A percentile compares a stretch with the other conserved stretches of the same genome.
Evolutionary conservation across 805 yeast genomes (phyloP).

Genomic region (Saccharomycopsis amapae): DNA sequence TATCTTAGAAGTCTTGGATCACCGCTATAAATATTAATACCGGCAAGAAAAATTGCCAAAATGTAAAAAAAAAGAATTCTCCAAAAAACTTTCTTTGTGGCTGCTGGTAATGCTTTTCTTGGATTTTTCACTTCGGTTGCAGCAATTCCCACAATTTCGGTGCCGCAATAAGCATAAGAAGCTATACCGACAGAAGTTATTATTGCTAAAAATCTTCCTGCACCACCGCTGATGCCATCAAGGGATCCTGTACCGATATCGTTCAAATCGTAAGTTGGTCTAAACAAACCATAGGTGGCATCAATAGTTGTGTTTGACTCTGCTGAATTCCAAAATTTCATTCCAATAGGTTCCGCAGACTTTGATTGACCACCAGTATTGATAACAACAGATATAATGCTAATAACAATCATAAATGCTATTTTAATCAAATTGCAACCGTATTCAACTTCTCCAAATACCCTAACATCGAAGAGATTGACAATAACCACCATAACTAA

Average conservation of each 20-base stretch:
- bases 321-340: slow-evolving; percentile 56
- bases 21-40: slow-evolving; percentile 68
- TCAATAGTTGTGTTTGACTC: slow-evolving; percentile 41
- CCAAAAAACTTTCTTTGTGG: slow-evolving; percentile 69
- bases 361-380: slow-evolving; percentile 47
- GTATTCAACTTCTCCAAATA: slow-evolving; percentile 70
- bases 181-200: slow-evolving; percentile 56
- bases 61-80: slow-evolving; percentile 60
- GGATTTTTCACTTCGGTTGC: slow-evolving; percentile 86
- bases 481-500: slow-evolving; percentile 38
- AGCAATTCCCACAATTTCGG: slow-evolving; percentile 76
- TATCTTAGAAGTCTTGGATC: slow-evolving; percentile 65
- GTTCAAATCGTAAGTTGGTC: slow-evolving; percentile 63
- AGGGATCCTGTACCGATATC: slow-evolving; percentile 50
- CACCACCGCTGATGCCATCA: slow-evolving; percentile 52
- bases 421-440: slow-evolving; percentile 53
- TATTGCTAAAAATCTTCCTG: slow-evolving; percentile 55
- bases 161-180: slow-evolving; percentile 72
- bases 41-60: slow-evolving; percentile 59
- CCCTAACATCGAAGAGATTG: slow-evolving; percentile 61
- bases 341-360: slow-evolving; percentile 41
- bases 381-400: slow-evolving; percentile 56
- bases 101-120: slow-evolving; percentile 65
- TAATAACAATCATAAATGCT: slow-evolving; percentile 43
- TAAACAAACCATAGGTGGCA: slow-evolving; percentile 60